phyloP scores from a whole-genome alignment of 805 yeast species.

The Ogataea salicorniae region DNA sequence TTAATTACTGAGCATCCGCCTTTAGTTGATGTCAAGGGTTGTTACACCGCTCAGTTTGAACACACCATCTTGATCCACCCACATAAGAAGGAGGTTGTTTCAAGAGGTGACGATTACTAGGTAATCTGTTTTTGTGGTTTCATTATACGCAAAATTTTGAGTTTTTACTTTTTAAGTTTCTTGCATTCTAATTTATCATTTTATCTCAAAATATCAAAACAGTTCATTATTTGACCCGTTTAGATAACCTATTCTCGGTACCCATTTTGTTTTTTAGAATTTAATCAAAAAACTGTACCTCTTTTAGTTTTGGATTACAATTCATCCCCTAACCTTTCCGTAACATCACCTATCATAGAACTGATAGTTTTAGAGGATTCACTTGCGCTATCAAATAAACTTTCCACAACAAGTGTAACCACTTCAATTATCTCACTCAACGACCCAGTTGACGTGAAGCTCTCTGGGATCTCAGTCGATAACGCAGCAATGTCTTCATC shows the following conservation, averaged over 20 bases:
- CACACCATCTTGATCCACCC: slow-evolving; percentile 91
- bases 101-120: slow-evolving; percentile 90
- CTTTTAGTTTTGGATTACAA: too few relatives aligned
- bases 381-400: background rate
- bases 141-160: background rate
- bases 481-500: too few relatives aligned
- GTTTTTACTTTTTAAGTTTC: background rate
- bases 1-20: slow-evolving; percentile 95
- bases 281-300: too few relatives aligned
- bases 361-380: background rate
- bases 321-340: too few relatives aligned
- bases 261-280: too few relatives aligned
- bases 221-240: too few relatives aligned
- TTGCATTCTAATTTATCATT: background rate
- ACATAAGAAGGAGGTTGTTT: slow-evolving; percentile 87
- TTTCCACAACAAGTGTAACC: too few relatives aligned
- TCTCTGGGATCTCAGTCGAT: too few relatives aligned
- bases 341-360: too few relatives aligned
- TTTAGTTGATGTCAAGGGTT: slow-evolving; percentile 72
- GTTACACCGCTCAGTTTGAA: slow-evolving; percentile 94
- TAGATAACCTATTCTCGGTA: too few relatives aligned
- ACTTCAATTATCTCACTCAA: too few relatives aligned
- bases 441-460: background rate
- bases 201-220: too few relatives aligned
- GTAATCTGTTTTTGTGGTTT: background rate